These are phyloP conservation scores for Termitomyces sp. DNA, from an alignment of 768 basidiomycete species.

Conservation along the genomic window DNA sequence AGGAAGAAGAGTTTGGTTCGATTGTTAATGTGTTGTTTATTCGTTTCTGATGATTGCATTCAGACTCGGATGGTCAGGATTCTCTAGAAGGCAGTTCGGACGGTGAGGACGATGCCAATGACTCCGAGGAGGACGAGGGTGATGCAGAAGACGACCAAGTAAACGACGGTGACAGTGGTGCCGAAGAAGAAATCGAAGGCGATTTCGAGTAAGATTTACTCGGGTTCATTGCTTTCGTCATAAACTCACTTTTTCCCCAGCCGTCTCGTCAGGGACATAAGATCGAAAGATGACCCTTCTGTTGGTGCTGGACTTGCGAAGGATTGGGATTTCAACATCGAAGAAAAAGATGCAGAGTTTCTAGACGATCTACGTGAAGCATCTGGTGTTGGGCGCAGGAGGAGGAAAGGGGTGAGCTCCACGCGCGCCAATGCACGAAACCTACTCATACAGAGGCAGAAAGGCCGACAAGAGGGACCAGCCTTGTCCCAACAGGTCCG, in stretches of 20 bases:
- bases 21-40: not conserved
- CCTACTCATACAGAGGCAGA: slow-evolving; percentile 22
- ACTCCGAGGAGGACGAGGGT: slow-evolving; percentile 8
- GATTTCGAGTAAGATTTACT: slow-evolving; percentile 46
- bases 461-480: slow-evolving; percentile 43
- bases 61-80: slow-evolving; percentile 1
- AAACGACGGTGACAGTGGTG: slow-evolving; percentile 19
- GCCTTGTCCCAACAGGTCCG: slow-evolving; percentile 65
- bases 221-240: not conserved
- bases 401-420: slow-evolving; percentile 37
- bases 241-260: slow-evolving; percentile 25
- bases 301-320: slow-evolving; percentile 41
- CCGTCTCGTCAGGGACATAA: slow-evolving; percentile 64
- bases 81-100: slow-evolving; percentile 9
- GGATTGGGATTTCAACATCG: slow-evolving; percentile 71
- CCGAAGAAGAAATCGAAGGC: slow-evolving; percentile 48
- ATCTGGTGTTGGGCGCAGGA: slow-evolving; percentile 61
- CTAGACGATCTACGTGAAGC: slow-evolving; percentile 70
- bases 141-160: slow-evolving; percentile 12
- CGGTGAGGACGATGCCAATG: slow-evolving; percentile 4
- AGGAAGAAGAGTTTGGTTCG: slow-evolving; percentile 17
- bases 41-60: not conserved
- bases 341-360: slow-evolving; percentile 65
- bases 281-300: slow-evolving; percentile 41
- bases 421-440: not conserved